These are phyloP conservation scores for Penicillium sp. DNA, from an alignment of 2,329 filamentous ascomycete species.

Conservation along the genomic window DNA sequence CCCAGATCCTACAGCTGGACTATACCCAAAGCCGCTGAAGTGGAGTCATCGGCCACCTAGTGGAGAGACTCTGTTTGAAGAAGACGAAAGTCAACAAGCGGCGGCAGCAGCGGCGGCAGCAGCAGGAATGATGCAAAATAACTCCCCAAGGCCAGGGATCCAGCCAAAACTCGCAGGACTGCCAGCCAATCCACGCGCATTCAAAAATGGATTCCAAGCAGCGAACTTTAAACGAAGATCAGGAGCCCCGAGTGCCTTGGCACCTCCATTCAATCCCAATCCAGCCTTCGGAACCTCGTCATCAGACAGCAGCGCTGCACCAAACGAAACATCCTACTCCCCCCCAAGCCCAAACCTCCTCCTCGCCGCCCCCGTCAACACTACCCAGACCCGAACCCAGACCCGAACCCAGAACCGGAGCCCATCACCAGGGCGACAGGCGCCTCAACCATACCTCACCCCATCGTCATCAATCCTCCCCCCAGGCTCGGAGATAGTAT, in stretches of 20 bases:
- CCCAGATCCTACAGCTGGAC: conserved; percentile 34
- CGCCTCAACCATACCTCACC: conserved; percentile 20
- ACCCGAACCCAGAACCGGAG: conserved; percentile 1
- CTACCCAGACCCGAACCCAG: conserved; percentile 8
- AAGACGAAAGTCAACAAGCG: conserved; percentile 30
- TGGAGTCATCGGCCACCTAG: conserved; percentile 34
- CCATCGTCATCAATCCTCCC: conserved; percentile 19
- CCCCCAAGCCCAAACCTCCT: neutral
- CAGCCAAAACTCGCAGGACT: conserved; percentile 28
- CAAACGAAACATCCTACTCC: conserved; percentile 11
- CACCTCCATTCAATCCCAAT: conserved; percentile 8
- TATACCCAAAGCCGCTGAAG: conserved; percentile 43
- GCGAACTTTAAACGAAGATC: neutral
- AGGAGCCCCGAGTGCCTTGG: neutral
- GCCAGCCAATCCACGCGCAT: conserved; percentile 39
- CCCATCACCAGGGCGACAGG: conserved; percentile 4
- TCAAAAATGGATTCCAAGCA: conserved; percentile 30
- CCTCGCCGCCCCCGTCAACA: conserved; percentile 4
- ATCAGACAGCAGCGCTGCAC: conserved; percentile 15
- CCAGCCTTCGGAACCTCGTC: conserved; percentile 4
- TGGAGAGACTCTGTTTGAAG: conserved; percentile 40
- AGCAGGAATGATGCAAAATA: neutral
- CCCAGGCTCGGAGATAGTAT: conserved; percentile 32
- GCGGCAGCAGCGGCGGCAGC: neutral
- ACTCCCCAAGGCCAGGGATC: conserved; percentile 1